These are phyloP conservation scores for Cantharellus anzutake DNA, from an alignment of 768 basidiomycete genomes.

Conservation along the genomic window DNA sequence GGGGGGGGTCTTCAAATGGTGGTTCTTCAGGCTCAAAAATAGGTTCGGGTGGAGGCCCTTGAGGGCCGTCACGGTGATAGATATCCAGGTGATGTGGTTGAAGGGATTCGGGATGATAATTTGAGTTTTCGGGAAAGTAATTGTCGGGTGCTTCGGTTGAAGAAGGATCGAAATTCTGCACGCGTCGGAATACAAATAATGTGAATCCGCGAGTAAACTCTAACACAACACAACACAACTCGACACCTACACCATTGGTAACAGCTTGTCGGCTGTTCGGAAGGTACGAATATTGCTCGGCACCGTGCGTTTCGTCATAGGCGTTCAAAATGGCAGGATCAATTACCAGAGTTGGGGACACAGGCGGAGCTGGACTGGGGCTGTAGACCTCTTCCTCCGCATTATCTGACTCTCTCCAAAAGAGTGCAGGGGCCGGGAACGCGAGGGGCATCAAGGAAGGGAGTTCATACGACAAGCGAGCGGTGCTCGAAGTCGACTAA, in stretches of 20 bases:
- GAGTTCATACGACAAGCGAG: no score
- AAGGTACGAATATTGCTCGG: neutral
- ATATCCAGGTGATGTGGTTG: neutral
- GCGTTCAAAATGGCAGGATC: conserved; percentile 33
- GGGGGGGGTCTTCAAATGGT: neutral
- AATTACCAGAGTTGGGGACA: conserved; percentile 16
- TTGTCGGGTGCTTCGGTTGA: no score
- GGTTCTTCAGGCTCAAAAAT: neutral
- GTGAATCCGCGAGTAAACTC: neutral
- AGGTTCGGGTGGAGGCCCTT: conserved; percentile 1
- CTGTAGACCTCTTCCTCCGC: neutral
- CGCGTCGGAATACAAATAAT: no score
- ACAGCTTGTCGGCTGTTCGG: neutral
- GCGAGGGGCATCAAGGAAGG: neutral
- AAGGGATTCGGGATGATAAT: neutral
- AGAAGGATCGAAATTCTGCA: no score
- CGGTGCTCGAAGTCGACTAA: no score
- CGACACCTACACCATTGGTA: conserved; percentile 1
- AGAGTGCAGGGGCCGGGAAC: neutral
- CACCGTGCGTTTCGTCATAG: conserved; percentile 13
- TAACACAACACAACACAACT: conserved; percentile 4
- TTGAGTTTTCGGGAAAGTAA: no score
- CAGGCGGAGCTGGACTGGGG: neutral
- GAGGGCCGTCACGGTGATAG: neutral
- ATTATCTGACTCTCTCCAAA: neutral